Conservation (phyloP, 352 stramenopile genomes). For the Hyaloperonospora arabidopsidis region DNA sequence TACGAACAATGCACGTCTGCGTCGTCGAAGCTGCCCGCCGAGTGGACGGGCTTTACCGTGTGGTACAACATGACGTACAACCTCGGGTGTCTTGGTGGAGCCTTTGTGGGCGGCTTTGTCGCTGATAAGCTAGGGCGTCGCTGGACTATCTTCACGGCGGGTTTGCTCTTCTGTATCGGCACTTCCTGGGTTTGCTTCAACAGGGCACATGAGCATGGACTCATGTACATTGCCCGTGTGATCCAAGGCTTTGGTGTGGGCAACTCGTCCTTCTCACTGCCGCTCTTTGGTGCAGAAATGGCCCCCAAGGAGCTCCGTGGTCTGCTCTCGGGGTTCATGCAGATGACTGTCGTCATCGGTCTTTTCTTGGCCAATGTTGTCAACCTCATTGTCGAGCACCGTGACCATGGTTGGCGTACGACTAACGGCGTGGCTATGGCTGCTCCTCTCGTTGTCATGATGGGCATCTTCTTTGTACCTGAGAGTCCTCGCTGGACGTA, state of each 20-base stretch:
- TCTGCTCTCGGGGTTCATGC: constrained; percentile 34
- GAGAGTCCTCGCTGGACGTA: constrained; percentile 48
- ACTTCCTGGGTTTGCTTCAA: constrained; percentile 29
- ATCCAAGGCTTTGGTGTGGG: constrained; percentile 32
- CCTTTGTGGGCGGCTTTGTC: constrained; percentile 19
- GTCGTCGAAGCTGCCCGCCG: constrained; percentile 15
- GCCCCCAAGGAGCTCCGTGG: constrained; percentile 27
- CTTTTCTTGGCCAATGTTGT: constrained; percentile 33
- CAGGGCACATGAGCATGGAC: constrained; percentile 12
- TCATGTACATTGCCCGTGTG: constrained; percentile 26
- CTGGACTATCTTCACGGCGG: constrained; percentile 27
- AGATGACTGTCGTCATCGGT: constrained; percentile 31
- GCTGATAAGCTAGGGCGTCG: constrained; percentile 29
- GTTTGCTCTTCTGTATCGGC: constrained; percentile 32
- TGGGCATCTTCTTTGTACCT: constrained; percentile 37
- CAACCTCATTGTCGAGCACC: constrained; percentile 30
- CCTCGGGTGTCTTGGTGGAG: constrained; percentile 17
- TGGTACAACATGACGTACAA: constrained; percentile 27
- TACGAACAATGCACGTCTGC: constrained; percentile 19
- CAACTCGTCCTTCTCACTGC: constrained; percentile 26
- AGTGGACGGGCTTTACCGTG: constrained; percentile 30
- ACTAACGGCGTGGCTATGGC: constrained; percentile 33
- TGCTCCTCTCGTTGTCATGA: constrained; percentile 29
- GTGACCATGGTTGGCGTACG: constrained; percentile 28
- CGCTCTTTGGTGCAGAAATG: constrained; percentile 29